Evolutionary conservation across 192 early-diverging fungal genomes (phyloP), one percentile per base, ranked within the genome.

Genomic region (Gamsiella multidivaricata): DNA sequence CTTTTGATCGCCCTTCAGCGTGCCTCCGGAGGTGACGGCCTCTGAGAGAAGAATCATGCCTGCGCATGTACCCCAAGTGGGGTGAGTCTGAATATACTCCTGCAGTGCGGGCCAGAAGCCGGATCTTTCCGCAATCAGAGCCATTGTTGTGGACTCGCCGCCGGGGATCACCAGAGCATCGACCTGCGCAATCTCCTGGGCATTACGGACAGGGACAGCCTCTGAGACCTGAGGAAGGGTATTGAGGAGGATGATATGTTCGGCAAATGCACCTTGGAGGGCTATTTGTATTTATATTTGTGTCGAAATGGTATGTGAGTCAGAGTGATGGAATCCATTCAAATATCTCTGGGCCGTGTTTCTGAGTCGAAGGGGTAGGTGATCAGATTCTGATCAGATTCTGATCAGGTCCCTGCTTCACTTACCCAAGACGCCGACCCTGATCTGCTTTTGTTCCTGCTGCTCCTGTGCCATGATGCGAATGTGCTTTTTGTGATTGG

Each of bases 11-110:
- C 93, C 94, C 56, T 90, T 84, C 71, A 97, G 95, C 20, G 91
- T 89, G 33, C 87, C 84, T 31, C 73, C 73, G 5, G 73, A 76
- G 25, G 83, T 87, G 17, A 91, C 91, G 31, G 84, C 80, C 55
- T 94, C 88, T 9, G 94, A 88, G 41, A 99, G 86, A 60, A 99
- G 85, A 52, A 99, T 98, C 87, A 99, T 85, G 33, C 97, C 97
- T 18, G 97, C 97, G 72, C 97, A 99, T 31, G 96, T 98, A 20
- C 97, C 97, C 95, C 95, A 88, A 66, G 93, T 92, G 54, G 95
- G 88, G 83, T 91, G 88, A 32, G 69, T 75, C 52, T 85, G 86
- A 26, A 94, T 92, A 87, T 92, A 99, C 31, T 85, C 83, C 53
- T 88, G 84, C 54, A 99, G 84, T 22, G 88, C 85, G 17, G 97